Percentiles rank a stretch among this genome's conserved stretches.
These are phyloP conservation scores for Leccinum subgranulosum DNA, from an alignment of 768 basidiomycete species.

Conservation along the genomic window DNA sequence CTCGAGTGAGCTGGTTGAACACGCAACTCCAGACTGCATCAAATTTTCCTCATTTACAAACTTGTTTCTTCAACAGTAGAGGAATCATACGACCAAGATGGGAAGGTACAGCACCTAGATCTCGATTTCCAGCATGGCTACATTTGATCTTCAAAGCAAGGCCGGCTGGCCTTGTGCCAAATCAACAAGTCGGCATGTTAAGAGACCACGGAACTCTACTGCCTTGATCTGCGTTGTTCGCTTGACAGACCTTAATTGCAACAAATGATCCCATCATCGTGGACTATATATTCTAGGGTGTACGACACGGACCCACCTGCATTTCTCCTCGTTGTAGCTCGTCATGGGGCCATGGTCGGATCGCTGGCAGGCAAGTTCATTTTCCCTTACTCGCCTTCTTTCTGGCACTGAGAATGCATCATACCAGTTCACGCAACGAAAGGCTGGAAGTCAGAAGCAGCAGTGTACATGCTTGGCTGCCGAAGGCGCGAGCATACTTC, in stretches of 20 bases:
- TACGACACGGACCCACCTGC: not conserved
- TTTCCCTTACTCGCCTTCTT: not conserved
- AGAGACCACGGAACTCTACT: not conserved
- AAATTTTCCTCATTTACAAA: not conserved
- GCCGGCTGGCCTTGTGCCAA: not conserved
- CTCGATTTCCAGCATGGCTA: not conserved
- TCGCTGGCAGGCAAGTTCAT: conserved; percentile 9
- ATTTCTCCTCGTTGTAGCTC: not conserved
- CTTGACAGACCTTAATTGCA: not conserved
- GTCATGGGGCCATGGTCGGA: conserved; percentile 4
- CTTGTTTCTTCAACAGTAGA: not conserved
- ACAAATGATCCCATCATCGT: not conserved
- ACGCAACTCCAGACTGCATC: not conserved
- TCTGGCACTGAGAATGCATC: not conserved
- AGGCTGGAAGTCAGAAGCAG: not conserved
- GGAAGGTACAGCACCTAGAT: not conserved
- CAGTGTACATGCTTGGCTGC: conserved; percentile 14
- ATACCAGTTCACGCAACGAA: not conserved
- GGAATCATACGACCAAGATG: not conserved
- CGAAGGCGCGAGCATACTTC: conserved; percentile 16
- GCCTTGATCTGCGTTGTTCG: not conserved
- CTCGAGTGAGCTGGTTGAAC: not conserved
- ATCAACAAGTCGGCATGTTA: not conserved
- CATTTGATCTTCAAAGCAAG: not conserved
- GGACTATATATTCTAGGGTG: not conserved